These are phyloP conservation scores for Podospora conica DNA, from an alignment of 495 filamentous ascomycete genomes.

Conservation along the genomic window DNA sequence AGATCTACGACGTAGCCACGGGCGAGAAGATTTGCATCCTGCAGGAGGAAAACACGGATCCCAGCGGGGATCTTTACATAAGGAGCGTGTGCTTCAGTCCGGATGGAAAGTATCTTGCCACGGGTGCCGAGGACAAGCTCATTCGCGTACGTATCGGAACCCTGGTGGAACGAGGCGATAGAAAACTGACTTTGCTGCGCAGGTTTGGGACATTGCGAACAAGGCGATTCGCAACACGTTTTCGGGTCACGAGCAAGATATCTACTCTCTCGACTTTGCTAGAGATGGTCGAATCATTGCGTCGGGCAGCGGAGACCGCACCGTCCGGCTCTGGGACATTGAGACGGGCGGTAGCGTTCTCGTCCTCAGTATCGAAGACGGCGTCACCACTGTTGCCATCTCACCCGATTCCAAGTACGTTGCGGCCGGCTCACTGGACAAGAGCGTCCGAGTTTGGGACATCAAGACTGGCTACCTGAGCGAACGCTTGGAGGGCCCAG, in stretches of 20 bases:
- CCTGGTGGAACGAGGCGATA: not conserved
- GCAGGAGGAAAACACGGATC: conserved; percentile 77
- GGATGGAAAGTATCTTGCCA: conserved; percentile 82
- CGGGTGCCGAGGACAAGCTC: conserved; percentile 85
- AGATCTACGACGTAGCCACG: conserved; percentile 79
- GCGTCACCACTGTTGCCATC: conserved; percentile 87
- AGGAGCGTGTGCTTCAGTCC: conserved; percentile 90
- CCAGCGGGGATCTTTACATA: conserved; percentile 82
- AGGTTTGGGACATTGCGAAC: conserved; percentile 83
- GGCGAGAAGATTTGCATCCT: conserved; percentile 73
- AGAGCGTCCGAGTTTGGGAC: conserved; percentile 89
- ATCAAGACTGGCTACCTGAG: conserved; percentile 71
- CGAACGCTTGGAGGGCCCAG: conserved; percentile 75
- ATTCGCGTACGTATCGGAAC: conserved; percentile 60
- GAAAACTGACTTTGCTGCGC: not conserved
- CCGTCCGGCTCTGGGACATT: conserved; percentile 86
- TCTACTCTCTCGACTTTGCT: conserved; percentile 88
- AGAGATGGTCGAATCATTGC: conserved; percentile 83
- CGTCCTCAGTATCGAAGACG: conserved; percentile 79
- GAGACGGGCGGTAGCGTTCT: conserved; percentile 66
- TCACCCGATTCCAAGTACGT: conserved; percentile 83
- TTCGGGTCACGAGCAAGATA: conserved; percentile 83
- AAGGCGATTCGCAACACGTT: conserved; percentile 77
- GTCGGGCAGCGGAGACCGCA: conserved; percentile 81
- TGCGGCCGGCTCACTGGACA: conserved; percentile 81